These are phyloP conservation scores for Cercis canadensis DNA, from an alignment of 306 rosid species.

Conservation along the genomic window DNA sequence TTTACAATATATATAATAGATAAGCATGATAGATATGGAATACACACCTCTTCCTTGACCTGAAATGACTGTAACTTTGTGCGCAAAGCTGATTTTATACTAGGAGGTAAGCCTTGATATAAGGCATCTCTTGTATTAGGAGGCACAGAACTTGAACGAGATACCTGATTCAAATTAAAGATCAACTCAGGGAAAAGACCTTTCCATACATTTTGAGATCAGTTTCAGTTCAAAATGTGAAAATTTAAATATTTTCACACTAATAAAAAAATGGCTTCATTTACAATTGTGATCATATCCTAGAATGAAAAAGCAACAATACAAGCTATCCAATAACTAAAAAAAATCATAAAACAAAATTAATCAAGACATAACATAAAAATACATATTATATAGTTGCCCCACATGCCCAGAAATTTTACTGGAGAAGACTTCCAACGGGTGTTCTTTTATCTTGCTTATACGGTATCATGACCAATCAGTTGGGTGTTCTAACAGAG, in stretches of 20 bases:
- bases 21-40: slow-evolving; percentile 18
- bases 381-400: not conserved
- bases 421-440: not conserved
- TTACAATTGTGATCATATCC: not conserved
- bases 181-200: slow-evolving; percentile 33
- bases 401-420: not conserved
- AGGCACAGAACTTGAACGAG: slow-evolving; percentile 95
- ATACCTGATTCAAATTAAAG: slow-evolving; percentile 68
- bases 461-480: not conserved
- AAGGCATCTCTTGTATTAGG: slow-evolving; percentile 94
- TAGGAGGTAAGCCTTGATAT: slow-evolving; percentile 94
- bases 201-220: slow-evolving; percentile 12
- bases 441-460: slow-evolving; percentile 5
- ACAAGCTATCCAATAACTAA: not conserved
- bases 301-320: not conserved
- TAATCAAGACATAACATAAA: not conserved
- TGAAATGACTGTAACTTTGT: slow-evolving; percentile 80
- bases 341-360: slow-evolving; percentile 3
- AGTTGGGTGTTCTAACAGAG: too few species aligned
- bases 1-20: not conserved
- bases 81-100: slow-evolving; percentile 85
- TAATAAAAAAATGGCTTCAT: not conserved
- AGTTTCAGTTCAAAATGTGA: slow-evolving; percentile 4
- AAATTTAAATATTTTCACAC: not conserved
- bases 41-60: slow-evolving; percentile 84